These are phyloP conservation scores for Begonia loranthoides DNA, from an alignment of 306 rosid species.

Conservation along the genomic window DNA sequence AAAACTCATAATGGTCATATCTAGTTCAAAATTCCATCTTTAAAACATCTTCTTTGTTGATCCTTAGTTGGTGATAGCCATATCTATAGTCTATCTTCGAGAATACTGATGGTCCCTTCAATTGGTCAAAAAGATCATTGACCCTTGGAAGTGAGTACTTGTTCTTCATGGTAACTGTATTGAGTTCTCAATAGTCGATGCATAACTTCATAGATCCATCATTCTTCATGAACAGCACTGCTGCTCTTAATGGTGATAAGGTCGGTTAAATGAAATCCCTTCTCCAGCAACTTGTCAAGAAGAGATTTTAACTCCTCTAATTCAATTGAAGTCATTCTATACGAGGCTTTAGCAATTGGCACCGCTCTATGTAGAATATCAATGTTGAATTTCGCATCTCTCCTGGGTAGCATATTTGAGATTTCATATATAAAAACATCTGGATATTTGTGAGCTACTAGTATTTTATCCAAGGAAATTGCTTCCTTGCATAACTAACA, in stretches of 20 bases:
- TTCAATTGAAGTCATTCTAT: background rate
- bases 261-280: background rate
- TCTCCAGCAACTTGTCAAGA: background rate
- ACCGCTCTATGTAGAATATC: background rate
- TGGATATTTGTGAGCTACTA: background rate
- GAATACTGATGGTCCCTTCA: background rate
- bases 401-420: background rate
- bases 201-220: background rate
- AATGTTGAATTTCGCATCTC: background rate
- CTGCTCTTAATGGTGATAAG: background rate
- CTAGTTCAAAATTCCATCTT: background rate
- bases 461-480: background rate
- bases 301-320: background rate
- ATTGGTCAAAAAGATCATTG: background rate
- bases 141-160: background rate
- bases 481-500: no score
- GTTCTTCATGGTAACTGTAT: background rate
- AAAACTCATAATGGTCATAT: background rate
- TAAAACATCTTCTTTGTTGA: background rate
- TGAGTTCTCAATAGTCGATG: background rate
- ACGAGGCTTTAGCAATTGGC: background rate
- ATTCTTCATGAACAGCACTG: background rate
- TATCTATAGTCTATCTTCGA: background rate
- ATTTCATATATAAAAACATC: no score
- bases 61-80: background rate